Evolutionary conservation across 495 filamentous ascomycete species (phyloP).

Genomic region (Podospora pseudoanserina): DNA sequence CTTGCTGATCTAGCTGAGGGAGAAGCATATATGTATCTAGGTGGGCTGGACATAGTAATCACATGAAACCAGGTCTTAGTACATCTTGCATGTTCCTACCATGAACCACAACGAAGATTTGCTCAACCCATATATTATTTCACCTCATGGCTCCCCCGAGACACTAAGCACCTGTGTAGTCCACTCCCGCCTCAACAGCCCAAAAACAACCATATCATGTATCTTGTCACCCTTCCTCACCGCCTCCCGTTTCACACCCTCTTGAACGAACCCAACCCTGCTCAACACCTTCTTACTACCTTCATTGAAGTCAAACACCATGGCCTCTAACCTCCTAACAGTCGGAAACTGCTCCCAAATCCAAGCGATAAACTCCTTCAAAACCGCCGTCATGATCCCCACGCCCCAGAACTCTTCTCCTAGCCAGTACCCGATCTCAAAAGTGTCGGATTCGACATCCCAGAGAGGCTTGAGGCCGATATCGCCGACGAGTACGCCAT

Average conservation of each 20-base stretch:
- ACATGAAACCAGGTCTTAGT: not conserved
- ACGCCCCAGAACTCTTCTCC: conserved; percentile 37
- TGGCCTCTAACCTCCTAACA: conserved; percentile 35
- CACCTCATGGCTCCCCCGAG: not conserved
- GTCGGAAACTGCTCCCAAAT: conserved; percentile 31
- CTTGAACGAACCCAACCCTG: conserved; percentile 36
- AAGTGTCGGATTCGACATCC: conserved; percentile 33
- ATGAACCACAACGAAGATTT: too few relatives aligned
- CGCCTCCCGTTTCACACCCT: conserved; percentile 38
- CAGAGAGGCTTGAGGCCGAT: conserved; percentile 29
- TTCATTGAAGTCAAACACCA: conserved; percentile 30
- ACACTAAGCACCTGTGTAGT: not conserved
- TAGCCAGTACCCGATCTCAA: conserved; percentile 42
- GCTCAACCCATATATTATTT: not conserved
- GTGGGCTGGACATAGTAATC: not conserved
- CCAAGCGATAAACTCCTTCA: conserved; percentile 30
- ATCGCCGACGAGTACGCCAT: conserved; percentile 27
- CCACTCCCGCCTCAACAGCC: conserved; percentile 38
- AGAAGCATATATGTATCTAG: not conserved
- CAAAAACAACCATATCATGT: conserved; percentile 30
- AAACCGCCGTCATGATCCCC: conserved; percentile 34
- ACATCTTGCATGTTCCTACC: too few relatives aligned
- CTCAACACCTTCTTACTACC: conserved; percentile 34
- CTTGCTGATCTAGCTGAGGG: too few relatives aligned
- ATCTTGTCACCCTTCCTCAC: conserved; percentile 33